A percentile compares a stretch with the other conserved stretches of the same genome.
These are phyloP conservation scores for Ashbya aceris DNA, from an alignment of 1,139 yeast genomes.

Conservation along the genomic window DNA sequence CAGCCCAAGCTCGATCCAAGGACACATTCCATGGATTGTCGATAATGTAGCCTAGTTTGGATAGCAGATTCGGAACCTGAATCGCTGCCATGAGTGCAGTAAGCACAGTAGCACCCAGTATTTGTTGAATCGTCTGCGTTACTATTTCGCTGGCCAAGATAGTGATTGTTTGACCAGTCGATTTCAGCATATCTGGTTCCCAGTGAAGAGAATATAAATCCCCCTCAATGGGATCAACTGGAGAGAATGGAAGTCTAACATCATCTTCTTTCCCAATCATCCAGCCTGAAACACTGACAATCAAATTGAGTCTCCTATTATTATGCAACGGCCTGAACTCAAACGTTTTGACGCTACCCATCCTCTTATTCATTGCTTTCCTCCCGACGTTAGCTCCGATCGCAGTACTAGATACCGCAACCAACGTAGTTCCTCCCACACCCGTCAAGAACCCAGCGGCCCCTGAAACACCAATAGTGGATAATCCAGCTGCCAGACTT, in stretches of 20 bases:
- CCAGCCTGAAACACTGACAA: conserved; percentile 96
- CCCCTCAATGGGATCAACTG: conserved; percentile 97
- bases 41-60: conserved; percentile 78
- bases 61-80: conserved; percentile 84
- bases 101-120: conserved; percentile 82
- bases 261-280: conserved; percentile 94
- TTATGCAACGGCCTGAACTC: conserved; percentile 90
- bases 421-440: conserved; percentile 91
- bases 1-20: conserved; percentile 93
- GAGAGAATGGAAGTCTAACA: conserved; percentile 90
- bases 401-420: conserved; percentile 85
- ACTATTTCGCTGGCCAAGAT: conserved; percentile 91
- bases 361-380: conserved; percentile 74
- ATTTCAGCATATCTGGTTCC: conserved; percentile 97
- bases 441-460: conserved; percentile 91
- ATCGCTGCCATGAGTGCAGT: conserved; percentile 95
- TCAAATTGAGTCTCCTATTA: conserved; percentile 76
- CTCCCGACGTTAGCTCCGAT: conserved; percentile 87
- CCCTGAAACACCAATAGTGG: conserved; percentile 90
- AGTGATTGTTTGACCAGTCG: conserved; percentile 92
- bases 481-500: conserved; percentile 92
- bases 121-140: conserved; percentile 88
- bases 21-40: conserved; percentile 99
- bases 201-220: conserved; percentile 84
- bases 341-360: conserved; percentile 88